These are phyloP conservation scores for Chlorella vulgaris DNA, from an alignment of 139 green algal species.

Conservation along the genomic window DNA sequence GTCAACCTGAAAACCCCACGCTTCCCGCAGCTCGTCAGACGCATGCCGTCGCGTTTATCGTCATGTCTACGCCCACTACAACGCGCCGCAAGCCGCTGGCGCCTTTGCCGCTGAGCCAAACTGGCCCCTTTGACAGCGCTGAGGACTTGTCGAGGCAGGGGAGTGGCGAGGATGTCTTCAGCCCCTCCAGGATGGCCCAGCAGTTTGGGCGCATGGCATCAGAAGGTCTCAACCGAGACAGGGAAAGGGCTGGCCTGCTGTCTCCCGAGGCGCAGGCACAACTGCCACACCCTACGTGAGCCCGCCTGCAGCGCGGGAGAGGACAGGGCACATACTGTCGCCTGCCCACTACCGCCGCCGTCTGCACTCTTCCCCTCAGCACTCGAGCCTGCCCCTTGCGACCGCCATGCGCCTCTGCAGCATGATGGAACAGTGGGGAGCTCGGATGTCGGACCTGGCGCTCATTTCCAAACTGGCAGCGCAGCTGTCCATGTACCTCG, in stretches of 20 bases:
- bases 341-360: too few relatives aligned
- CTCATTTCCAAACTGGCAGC: conserved; percentile 36
- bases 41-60: too few relatives aligned
- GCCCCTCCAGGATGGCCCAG: not conserved
- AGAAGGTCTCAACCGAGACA: not conserved
- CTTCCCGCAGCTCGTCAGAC: too few relatives aligned
- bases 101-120: too few relatives aligned
- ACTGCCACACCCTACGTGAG: conserved; percentile 19
- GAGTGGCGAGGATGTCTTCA: too few relatives aligned
- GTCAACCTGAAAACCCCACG: too few relatives aligned
- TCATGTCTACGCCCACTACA: too few relatives aligned
- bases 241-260: not conserved
- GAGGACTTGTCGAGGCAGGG: not conserved
- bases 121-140: not conserved
- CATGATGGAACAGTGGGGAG: not conserved
- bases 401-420: too few relatives aligned
- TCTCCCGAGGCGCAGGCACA: conserved; percentile 15
- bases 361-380: not conserved
- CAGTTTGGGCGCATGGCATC: not conserved
- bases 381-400: not conserved
- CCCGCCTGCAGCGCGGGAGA: too few relatives aligned
- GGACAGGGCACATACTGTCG: not conserved
- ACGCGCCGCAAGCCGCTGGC: too few relatives aligned
- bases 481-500: conserved; percentile 41
- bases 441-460: conserved; percentile 13